Percentiles rank a stretch among this genome's conserved stretches.
Conservation (phyloP, 345 rosid genomes). For the Citrus reticulata region DNA sequence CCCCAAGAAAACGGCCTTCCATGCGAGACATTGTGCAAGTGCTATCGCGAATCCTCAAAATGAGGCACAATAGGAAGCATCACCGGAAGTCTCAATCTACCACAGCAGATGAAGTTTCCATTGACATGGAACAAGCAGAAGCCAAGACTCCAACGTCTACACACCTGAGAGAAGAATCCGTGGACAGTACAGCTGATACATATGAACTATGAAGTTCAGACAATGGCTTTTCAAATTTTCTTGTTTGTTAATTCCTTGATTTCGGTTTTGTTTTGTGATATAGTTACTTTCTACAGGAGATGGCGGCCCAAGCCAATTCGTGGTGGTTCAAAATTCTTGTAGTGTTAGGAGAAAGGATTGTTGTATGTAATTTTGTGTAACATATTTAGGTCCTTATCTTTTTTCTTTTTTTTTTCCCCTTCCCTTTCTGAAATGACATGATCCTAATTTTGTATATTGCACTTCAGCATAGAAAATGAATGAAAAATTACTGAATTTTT, state of each 20-base stretch:
- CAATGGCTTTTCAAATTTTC: conserved; percentile 14
- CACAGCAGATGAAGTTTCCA: conserved; percentile 41
- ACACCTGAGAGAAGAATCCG: conserved; percentile 61
- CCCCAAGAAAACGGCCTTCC: conserved; percentile 77
- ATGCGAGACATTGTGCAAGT: conserved; percentile 96
- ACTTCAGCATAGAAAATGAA: conserved; percentile 17
- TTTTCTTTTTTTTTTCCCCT: neutral
- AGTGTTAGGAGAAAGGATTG: conserved; percentile 1
- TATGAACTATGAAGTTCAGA: conserved; percentile 46
- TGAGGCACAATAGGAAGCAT: conserved; percentile 58
- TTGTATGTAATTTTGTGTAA: conserved; percentile 25
- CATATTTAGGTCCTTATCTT: conserved; percentile 15
- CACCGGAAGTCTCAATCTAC: conserved; percentile 47
- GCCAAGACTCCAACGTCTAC: conserved; percentile 31
- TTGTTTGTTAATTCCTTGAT: conserved; percentile 20
- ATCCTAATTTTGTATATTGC: conserved; percentile 30
- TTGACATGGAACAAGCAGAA: conserved; percentile 43
- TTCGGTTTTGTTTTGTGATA: conserved; percentile 22
- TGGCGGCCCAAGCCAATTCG: conserved; percentile 18
- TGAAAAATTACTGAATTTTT: conserved; percentile 14
- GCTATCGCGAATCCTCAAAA: conserved; percentile 62
- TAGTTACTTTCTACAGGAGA: conserved; percentile 4
- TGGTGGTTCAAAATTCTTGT: conserved; percentile 4
- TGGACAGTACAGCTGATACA: conserved; percentile 58
- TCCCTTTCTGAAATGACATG: neutral